Conservation (phyloP, 1,139 yeast species). For the Saccharomycopsis crataegensis region DNA sequence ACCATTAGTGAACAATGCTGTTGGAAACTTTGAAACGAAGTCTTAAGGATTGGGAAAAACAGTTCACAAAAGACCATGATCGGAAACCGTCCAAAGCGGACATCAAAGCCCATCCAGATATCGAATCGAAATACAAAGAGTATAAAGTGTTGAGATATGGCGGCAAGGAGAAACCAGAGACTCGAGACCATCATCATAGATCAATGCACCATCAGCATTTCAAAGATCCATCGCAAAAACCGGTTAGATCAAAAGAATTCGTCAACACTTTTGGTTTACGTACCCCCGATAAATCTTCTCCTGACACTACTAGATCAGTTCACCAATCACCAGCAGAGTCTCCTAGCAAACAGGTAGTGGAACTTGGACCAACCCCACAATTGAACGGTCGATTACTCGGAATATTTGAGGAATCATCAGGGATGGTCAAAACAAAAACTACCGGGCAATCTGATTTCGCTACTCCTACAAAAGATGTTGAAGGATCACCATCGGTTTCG, state of each 20-base stretch:
- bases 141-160: constrained; percentile 27
- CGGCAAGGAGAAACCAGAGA: neutral
- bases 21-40: constrained; percentile 7
- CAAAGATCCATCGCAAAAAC: neutral
- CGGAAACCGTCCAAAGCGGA: constrained; percentile 35
- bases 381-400: constrained; percentile 43
- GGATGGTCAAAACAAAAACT: no score
- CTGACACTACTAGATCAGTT: neutral
- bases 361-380: constrained; percentile 46
- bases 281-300: constrained; percentile 15
- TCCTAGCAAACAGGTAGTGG: constrained; percentile 21
- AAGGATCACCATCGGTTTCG: constrained; percentile 9
- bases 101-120: constrained; percentile 30
- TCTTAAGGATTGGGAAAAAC: constrained; percentile 39
- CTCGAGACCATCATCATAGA: neutral
- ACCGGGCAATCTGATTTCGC: constrained; percentile 22
- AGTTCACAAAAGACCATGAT: constrained; percentile 29
- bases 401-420: constrained; percentile 43
- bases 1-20: neutral
- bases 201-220: neutral
- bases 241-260: neutral
- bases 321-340: neutral
- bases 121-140: constrained; percentile 30
- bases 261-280: neutral
- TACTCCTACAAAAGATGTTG: constrained; percentile 27